Base-by-base conservation (phyloP, 306 rosid genomes). In the Quercus bicolor region DNA sequence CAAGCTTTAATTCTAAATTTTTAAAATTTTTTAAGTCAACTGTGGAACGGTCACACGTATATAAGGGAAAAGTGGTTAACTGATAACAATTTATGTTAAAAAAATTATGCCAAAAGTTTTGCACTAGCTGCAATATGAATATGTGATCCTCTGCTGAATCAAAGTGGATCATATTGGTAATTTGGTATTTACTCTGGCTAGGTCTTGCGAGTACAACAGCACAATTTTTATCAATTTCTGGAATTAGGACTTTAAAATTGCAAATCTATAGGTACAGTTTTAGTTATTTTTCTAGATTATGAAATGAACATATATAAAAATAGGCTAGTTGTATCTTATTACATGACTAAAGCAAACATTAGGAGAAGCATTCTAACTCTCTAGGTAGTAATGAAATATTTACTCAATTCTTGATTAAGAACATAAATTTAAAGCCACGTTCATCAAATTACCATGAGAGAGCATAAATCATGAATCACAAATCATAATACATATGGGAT, bases 401-500 rank as follows among this genome's bases (percentile, higher is more conserved):
- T 28, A 26, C 69, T 62, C 1, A n/a, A 62, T 62, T 24, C 24
- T 28, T 7, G 40, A 24, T 59, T 26, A 62, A 28, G 43, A 62
- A 62, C 43, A 62, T 28, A 28, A 21, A 4, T 76, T 64, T 43
- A 80, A 31, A 64, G 52, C 33, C 55, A 57, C 34, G 64, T 19
- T 56, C 43, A 59, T 48, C 61, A 56, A 24, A 2, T 68, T 76
- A 72, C 40, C 70, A 75, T 74, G 65, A 70, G 19, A 18, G 43
- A 45, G 75, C 56, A 72, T 13, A 20, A 26, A 31, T 52, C 77
- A 72, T 28, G 56, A 68, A 33, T 14, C 48, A 5, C 61, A 43
- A 28, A 84, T 83, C 59, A 85, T 71, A 87, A 82, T 72, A 86
- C 75, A 81, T 88, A 91, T 31, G 97, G 93, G 70, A 87, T 77